Percentiles rank a stretch among this genome's conserved stretches.
Evolutionary conservation across 2,329 filamentous ascomycete species (phyloP).

Genomic region (Diplodia corticola): DNA sequence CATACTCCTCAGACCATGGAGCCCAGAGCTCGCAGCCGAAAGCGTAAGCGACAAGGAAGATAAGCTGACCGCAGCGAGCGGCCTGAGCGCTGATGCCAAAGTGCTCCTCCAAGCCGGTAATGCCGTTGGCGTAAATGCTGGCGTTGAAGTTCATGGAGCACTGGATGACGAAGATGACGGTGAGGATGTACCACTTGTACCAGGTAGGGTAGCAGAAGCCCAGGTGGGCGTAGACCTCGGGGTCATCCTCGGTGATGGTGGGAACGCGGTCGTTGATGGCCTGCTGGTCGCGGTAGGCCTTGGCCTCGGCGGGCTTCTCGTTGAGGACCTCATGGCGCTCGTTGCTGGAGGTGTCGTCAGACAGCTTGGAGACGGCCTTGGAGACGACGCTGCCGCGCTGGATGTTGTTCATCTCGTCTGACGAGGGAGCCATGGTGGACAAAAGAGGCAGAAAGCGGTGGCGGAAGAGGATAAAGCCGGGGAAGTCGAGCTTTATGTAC

Average conservation of each 20-base stretch:
- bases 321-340: conserved; percentile 3
- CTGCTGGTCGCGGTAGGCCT: conserved; percentile 11
- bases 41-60: conserved; percentile 55
- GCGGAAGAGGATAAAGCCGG: neutral
- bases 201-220: conserved; percentile 47
- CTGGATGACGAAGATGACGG: conserved; percentile 54
- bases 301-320: neutral
- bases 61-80: conserved; percentile 50
- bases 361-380: conserved; percentile 3
- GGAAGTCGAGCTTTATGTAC: neutral
- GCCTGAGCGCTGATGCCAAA: conserved; percentile 50
- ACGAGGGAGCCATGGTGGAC: conserved; percentile 4
- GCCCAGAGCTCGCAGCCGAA: conserved; percentile 57
- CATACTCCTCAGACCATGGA: conserved; percentile 57
- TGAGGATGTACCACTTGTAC: conserved; percentile 56
- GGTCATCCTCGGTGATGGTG: conserved; percentile 17
- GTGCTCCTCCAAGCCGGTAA: conserved; percentile 46
- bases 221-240: conserved; percentile 43
- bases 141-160: conserved; percentile 58
- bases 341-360: conserved; percentile 2
- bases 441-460: neutral
- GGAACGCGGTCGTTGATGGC: neutral
- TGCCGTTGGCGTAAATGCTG: conserved; percentile 52
- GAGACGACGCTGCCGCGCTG: conserved; percentile 3
- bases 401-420: neutral